These are phyloP conservation scores for Starmerella apicola DNA, from an alignment of 805 yeast genomes.

Conservation along the genomic window DNA sequence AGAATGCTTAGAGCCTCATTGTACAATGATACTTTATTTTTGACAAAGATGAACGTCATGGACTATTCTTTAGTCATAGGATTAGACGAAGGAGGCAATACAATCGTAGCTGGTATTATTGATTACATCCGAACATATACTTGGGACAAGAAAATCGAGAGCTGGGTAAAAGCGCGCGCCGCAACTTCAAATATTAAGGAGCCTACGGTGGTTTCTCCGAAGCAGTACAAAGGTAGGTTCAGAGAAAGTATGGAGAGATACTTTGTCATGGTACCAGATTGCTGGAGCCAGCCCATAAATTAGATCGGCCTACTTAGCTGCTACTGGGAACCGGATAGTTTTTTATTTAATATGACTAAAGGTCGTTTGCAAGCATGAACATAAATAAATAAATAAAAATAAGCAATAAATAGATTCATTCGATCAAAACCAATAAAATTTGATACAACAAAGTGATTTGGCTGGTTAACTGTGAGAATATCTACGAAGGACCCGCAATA, in stretches of 20 bases:
- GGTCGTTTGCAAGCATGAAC: neutral
- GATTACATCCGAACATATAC: slow-evolving; percentile 91
- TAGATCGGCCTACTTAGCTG: no score
- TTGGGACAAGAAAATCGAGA: slow-evolving; percentile 96
- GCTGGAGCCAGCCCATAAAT: slow-evolving; percentile 24
- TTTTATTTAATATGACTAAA: neutral
- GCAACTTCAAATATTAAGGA: slow-evolving; percentile 79
- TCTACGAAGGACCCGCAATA: slow-evolving; percentile 8
- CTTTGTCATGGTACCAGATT: slow-evolving; percentile 84
- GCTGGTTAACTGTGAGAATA: no score
- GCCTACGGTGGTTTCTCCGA: slow-evolving; percentile 95
- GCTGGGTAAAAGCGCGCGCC: slow-evolving; percentile 96
- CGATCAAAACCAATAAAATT: no score
- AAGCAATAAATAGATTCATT: no score
- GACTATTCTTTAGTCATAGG: slow-evolving; percentile 94
- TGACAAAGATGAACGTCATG: slow-evolving; percentile 97
- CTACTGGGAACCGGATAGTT: no score
- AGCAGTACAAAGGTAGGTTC: slow-evolving; percentile 86
- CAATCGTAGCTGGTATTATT: slow-evolving; percentile 83
- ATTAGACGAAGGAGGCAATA: slow-evolving; percentile 49
- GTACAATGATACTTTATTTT: slow-evolving; percentile 88
- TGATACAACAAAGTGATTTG: no score
- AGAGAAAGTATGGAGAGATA: slow-evolving; percentile 97
- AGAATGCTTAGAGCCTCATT: slow-evolving; percentile 72
- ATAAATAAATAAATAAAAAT: neutral